phyloP scores from a whole-genome alignment of 768 basidiomycete genomes.

The Mycena galopus region DNA sequence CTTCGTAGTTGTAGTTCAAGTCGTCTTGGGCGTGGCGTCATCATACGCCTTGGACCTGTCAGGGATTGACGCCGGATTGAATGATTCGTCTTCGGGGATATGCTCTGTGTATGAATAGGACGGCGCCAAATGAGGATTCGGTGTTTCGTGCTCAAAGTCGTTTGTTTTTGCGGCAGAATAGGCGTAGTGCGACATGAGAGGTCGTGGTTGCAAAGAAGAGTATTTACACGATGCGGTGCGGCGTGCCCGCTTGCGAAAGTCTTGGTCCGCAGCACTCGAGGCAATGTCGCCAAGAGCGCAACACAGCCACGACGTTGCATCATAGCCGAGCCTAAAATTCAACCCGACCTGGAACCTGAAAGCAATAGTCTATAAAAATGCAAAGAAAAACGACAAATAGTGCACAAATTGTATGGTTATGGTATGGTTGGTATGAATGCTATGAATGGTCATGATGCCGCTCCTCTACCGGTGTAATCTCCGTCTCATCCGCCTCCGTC shows the following conservation, averaged over 20 bases:
- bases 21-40: constrained; percentile 19
- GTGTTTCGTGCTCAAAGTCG: background rate
- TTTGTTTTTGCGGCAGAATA: constrained; percentile 15
- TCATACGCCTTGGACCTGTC: constrained; percentile 29
- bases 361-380: constrained; percentile 21
- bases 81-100: constrained; percentile 38
- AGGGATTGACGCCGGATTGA: constrained; percentile 36
- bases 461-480: constrained; percentile 54
- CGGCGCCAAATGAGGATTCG: constrained; percentile 6
- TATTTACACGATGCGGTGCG: background rate
- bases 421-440: constrained; percentile 20
- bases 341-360: no score
- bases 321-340: no score
- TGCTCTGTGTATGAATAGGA: constrained; percentile 11
- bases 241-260: background rate
- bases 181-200: constrained; percentile 19
- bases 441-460: constrained; percentile 23
- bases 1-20: constrained; percentile 4
- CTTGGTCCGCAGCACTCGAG: constrained; percentile 8
- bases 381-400: constrained; percentile 23
- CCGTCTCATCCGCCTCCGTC: no score
- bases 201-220: constrained; percentile 7
- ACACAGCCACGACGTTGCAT: no score
- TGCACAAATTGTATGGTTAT: no score
- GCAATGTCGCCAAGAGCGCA: no score